Percentiles rank a stretch among this genome's conserved stretches.
Conservation (phyloP, 495 filamentous ascomycete genomes). For the Xylaria telfairii region DNA sequence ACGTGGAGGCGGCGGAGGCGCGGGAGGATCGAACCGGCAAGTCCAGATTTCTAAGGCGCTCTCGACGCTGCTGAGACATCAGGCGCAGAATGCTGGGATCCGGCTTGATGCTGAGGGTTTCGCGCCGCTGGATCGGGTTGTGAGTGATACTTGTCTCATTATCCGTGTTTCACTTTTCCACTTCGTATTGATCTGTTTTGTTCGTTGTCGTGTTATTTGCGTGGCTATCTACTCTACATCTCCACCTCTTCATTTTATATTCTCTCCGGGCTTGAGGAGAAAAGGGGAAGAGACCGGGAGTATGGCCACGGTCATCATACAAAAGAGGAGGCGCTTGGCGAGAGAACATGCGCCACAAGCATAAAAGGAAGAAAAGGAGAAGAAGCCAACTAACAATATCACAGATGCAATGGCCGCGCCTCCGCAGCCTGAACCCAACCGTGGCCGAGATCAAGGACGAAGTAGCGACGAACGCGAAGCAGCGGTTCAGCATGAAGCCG, state of each 20-base stretch:
- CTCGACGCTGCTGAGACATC: constrained; percentile 80
- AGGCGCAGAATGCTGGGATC: constrained; percentile 78
- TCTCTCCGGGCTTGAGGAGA: neutral
- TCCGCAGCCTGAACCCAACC: constrained; percentile 71
- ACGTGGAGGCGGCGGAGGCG: constrained; percentile 38
- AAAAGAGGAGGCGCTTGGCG: neutral
- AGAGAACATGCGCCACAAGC: too few species aligned
- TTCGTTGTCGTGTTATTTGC: constrained; percentile 6
- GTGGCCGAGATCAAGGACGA: constrained; percentile 74
- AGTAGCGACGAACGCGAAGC: constrained; percentile 82
- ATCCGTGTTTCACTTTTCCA: neutral
- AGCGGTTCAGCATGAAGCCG: constrained; percentile 76
- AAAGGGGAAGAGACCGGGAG: neutral
- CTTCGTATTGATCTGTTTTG: neutral
- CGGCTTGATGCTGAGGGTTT: constrained; percentile 79
- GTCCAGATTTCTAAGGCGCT: constrained; percentile 81
- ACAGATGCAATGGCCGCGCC: constrained; percentile 72
- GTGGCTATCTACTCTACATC: neutral
- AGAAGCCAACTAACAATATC: constrained; percentile 13
- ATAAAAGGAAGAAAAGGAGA: neutral
- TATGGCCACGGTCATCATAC: neutral
- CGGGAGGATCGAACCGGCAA: constrained; percentile 55
- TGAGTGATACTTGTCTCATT: constrained; percentile 52
- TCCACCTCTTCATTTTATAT: neutral
- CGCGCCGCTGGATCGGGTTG: constrained; percentile 76